A percentile compares a stretch with the other conserved stretches of the same genome.
Conservation (phyloP, 2,329 filamentous ascomycete species). For the Arthrobotrys iridis region DNA sequence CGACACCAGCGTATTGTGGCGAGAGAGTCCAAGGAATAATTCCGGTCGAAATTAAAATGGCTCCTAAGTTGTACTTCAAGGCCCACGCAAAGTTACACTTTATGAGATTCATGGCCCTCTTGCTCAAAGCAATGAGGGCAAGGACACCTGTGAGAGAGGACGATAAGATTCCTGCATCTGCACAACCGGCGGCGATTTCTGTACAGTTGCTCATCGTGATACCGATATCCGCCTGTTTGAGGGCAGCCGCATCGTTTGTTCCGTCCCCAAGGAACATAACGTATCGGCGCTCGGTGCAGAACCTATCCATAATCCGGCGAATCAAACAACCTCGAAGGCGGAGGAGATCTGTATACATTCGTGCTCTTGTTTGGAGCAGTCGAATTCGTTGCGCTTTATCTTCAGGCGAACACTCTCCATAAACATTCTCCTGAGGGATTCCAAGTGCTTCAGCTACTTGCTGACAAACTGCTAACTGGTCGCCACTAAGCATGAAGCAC, state of each 20-base stretch:
- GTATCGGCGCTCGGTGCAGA: constrained; percentile 59
- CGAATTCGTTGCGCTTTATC: constrained; percentile 63
- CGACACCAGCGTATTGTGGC: constrained; percentile 73
- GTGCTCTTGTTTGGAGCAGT: constrained; percentile 1
- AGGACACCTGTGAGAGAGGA: constrained; percentile 69
- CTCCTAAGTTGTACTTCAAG: constrained; percentile 75
- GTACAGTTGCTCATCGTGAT: constrained; percentile 73
- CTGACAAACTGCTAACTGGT: constrained; percentile 66
- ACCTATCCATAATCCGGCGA: constrained; percentile 5
- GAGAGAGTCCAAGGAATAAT: constrained; percentile 69
- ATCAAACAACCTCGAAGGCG: constrained; percentile 5
- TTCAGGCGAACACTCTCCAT: constrained; percentile 65
- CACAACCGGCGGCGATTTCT: constrained; percentile 74
- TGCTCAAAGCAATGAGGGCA: constrained; percentile 68
- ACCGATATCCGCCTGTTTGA: constrained; percentile 76
- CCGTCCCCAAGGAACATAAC: constrained; percentile 80
- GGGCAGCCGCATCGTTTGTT: constrained; percentile 80
- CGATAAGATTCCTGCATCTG: constrained; percentile 74
- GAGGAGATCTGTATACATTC: constrained; percentile 13
- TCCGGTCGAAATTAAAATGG: constrained; percentile 73
- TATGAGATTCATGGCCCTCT: constrained; percentile 63
- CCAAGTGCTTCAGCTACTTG: constrained; percentile 63
- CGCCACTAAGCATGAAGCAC: constrained; percentile 69
- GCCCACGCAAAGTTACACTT: constrained; percentile 77
- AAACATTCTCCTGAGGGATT: constrained; percentile 62